Percentiles rank a stretch among this genome's conserved stretches.
Evolutionary conservation across 441 rosid species (phyloP).

Genomic region (Gossypium aridum): DNA sequence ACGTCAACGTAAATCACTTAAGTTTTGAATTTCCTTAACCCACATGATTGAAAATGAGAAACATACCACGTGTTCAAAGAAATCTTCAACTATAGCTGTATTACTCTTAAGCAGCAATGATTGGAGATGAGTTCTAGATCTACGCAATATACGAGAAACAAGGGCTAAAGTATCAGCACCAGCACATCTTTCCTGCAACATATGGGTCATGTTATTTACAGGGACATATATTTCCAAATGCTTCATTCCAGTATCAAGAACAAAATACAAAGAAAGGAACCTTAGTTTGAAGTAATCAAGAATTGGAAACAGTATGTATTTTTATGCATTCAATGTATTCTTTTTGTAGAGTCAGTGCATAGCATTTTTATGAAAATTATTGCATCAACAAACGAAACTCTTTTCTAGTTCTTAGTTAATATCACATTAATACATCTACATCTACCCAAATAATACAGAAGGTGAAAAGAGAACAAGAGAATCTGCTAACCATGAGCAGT

Average conservation of each 20-base stretch:
- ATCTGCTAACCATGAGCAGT: not conserved
- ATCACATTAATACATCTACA: conserved; percentile 3
- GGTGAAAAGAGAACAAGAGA: not conserved
- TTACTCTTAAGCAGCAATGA: conserved; percentile 78
- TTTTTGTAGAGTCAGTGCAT: not conserved
- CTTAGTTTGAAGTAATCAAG: conserved; percentile 2
- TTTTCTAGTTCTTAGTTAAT: not conserved
- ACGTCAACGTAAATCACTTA: not conserved
- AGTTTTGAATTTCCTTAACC: not conserved
- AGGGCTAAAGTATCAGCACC: conserved; percentile 72
- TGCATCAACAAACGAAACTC: not conserved
- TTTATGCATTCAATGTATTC: not conserved
- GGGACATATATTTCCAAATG: conserved; percentile 6
- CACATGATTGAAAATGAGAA: conserved; percentile 13
- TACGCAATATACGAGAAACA: conserved; percentile 77
- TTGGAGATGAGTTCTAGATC: conserved; percentile 86
- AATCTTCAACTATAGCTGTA: conserved; percentile 79
- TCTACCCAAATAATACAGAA: not conserved
- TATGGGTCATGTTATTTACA: conserved; percentile 20
- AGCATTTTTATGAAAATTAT: not conserved
- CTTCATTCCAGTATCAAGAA: conserved; percentile 10
- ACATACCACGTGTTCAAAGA: conserved; percentile 71
- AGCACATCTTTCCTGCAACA: conserved; percentile 91
- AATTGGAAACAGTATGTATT: not conserved
- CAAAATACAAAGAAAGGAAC: conserved; percentile 8